A percentile compares a stretch with the other conserved stretches of the same genome.
phyloP scores from a whole-genome alignment of 306 rosid species.

The Mucuna pruriens region DNA sequence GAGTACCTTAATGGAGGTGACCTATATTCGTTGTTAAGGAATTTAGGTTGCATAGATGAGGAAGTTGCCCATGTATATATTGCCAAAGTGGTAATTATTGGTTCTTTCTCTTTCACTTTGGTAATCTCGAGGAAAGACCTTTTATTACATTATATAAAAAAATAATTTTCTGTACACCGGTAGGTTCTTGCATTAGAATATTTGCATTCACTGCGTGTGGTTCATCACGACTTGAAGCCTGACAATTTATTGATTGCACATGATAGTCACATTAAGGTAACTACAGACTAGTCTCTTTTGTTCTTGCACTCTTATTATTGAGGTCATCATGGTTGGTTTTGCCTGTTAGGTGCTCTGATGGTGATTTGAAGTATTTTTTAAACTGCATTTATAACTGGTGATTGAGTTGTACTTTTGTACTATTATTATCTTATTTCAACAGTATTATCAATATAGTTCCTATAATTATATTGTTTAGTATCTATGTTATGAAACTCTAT shows the following conservation, averaged over 20 bases:
- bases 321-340: constrained; percentile 27
- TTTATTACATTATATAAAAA: background rate
- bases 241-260: constrained; percentile 91
- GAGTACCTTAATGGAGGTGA: constrained; percentile 98
- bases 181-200: constrained; percentile 96
- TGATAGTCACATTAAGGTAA: constrained; percentile 95
- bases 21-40: constrained; percentile 88
- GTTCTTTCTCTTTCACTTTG: constrained; percentile 7
- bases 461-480: too few relatives aligned
- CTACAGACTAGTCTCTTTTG: background rate
- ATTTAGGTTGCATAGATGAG: constrained; percentile 89
- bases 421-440: background rate
- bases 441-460: too few relatives aligned
- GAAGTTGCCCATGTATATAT: constrained; percentile 96
- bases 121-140: background rate
- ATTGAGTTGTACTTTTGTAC: background rate
- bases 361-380: background rate
- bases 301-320: too few relatives aligned
- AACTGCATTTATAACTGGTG: background rate
- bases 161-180: constrained; percentile 14
- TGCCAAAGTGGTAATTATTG: constrained; percentile 77
- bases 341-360: background rate
- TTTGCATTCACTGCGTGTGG: too few relatives aligned
- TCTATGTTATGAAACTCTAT: too few relatives aligned
- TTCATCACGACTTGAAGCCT: too few relatives aligned